Evolutionary conservation across 2,329 filamentous ascomycete genomes (phyloP).

Genomic region (Claviceps maximensis): DNA sequence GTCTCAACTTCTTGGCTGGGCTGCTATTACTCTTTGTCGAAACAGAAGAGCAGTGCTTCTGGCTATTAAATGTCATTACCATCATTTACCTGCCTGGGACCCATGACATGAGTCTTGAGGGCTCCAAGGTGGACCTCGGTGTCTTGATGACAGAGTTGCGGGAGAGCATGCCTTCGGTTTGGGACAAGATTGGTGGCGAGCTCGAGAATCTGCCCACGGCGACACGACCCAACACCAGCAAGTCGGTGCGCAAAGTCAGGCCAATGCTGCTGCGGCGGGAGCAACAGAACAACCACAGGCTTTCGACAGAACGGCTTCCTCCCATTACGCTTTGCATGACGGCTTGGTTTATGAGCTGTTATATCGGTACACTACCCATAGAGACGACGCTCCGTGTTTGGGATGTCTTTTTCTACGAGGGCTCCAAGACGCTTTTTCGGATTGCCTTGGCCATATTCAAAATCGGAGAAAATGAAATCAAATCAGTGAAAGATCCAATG

Average conservation of each 20-base stretch:
- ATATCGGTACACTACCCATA: constrained; percentile 82
- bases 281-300: constrained; percentile 22
- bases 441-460: constrained; percentile 89
- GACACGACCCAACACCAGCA: constrained; percentile 22
- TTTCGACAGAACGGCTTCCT: constrained; percentile 49
- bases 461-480: constrained; percentile 67
- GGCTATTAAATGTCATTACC: constrained; percentile 87
- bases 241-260: constrained; percentile 22
- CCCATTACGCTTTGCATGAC: constrained; percentile 88
- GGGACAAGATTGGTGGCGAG: constrained; percentile 76
- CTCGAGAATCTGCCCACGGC: constrained; percentile 37
- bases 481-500: constrained; percentile 70
- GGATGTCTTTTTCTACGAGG: constrained; percentile 94
- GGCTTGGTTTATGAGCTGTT: constrained; percentile 96
- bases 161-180: constrained; percentile 70
- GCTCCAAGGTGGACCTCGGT: constrained; percentile 84
- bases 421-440: constrained; percentile 84
- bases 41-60: constrained; percentile 82
- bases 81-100: constrained; percentile 79
- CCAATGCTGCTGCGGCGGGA: constrained; percentile 28
- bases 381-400: constrained; percentile 86
- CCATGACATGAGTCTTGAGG: constrained; percentile 80
- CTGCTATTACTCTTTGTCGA: constrained; percentile 78
- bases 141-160: constrained; percentile 81
- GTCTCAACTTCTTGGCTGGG: constrained; percentile 86